Base-by-base conservation (phyloP, 495 filamentous ascomycete species). In the Mytilinidion resinicola region DNA sequence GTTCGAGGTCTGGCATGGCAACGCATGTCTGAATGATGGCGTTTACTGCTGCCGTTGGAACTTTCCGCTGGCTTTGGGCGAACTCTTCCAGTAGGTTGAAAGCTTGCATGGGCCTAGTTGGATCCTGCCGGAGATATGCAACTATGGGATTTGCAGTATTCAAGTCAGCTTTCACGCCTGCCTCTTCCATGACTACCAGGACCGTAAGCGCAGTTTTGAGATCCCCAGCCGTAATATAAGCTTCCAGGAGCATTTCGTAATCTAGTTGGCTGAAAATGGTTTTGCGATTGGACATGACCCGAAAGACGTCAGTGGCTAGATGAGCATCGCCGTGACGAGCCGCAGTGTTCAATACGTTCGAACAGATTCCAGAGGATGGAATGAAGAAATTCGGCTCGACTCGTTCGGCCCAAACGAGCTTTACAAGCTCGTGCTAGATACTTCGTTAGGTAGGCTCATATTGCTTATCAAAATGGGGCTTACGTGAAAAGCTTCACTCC, bases 241-340 rank as follows among this genome's bases (percentile, higher is more conserved):
- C 76, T 55, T 87, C 80, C 17, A 91, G 67, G 14, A 96, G 77
- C 33, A 81, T 76, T 69, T 91, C 88, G 72, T 93, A 96, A 66
- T 96, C 88, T 49, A 85, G 77, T 4, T 76, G 61, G 3, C 76
- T 70, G 33, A 89, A 76, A 19, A 78, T 68, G 1, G 75, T 78
- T 15, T 60, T 56, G 12, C 82, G 76, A 4, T 77, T 71, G 54
- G 60, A 53, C 1, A 81, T 64, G 57, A 75, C 75, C 42, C 80
- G 78, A 61, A 90, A 77, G 39, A 82, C 85, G 53, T 80, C 74
- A 10, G 81, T 82, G 10, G 86, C 87, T n/a, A 96, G 75, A 0
- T 73, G 65, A n/a, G 79, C 68, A 66, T 95, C 85, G 34, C 80
- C 82, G 60, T 80, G 62, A 15, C 80, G 78, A 1, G 88, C 78